phyloP scores from a whole-genome alignment of 495 filamentous ascomycete species.

The Terfezia claveryi region DNA sequence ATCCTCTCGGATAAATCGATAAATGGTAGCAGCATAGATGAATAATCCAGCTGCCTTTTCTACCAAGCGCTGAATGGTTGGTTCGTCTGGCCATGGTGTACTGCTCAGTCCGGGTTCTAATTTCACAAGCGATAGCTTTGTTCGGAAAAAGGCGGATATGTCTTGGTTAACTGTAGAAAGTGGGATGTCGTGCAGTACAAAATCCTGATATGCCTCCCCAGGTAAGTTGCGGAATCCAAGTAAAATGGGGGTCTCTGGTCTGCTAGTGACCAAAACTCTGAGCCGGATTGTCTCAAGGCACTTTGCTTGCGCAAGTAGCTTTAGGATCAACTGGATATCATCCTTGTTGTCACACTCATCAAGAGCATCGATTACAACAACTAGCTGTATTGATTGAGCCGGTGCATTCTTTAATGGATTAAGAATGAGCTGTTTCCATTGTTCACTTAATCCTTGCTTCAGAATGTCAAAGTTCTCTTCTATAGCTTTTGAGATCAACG shows the following conservation, averaged over 20 bases:
- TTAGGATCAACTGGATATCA: conserved; percentile 9
- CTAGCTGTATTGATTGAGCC: neutral
- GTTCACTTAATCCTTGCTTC: conserved; percentile 1
- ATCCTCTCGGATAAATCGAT: conserved; percentile 6
- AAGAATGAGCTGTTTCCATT: conserved; percentile 11
- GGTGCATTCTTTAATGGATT: conserved; percentile 1
- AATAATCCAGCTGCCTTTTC: conserved; percentile 9
- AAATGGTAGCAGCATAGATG: conserved; percentile 11
- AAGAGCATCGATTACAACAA: conserved; percentile 21
- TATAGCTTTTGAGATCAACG: conserved; percentile 4
- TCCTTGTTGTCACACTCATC: conserved; percentile 19
- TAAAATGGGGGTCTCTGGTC: conserved; percentile 18
- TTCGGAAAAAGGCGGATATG: neutral
- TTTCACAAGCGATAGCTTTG: neutral
- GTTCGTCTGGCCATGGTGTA: conserved; percentile 3
- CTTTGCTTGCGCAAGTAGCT: neutral
- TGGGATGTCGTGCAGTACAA: conserved; percentile 7
- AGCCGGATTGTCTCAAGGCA: neutral
- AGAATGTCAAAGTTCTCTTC: conserved; percentile 1
- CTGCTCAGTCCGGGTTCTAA: neutral
- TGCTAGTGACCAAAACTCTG: conserved; percentile 22
- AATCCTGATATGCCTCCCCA: conserved; percentile 4
- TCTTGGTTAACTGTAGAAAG: neutral
- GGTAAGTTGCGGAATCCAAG: conserved; percentile 8
- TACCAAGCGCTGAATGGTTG: conserved; percentile 2